phyloP scores from a whole-genome alignment of 176 grass and related monocot genomes.

The Rhynchospora tenuis region DNA sequence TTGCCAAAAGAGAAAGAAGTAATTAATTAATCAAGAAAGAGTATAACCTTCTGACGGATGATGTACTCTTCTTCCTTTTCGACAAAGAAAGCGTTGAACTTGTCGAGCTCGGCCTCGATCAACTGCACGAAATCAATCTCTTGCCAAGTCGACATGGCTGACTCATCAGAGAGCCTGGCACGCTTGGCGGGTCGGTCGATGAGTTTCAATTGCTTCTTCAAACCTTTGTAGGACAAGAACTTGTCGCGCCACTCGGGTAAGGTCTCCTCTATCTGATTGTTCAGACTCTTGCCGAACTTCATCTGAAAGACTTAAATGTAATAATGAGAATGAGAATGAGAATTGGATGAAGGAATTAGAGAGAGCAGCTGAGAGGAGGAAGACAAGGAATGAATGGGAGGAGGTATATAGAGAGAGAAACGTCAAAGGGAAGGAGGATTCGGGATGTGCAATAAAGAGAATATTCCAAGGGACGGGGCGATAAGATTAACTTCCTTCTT shows the following conservation, averaged over 20 bases:
- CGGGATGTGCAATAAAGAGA: too few species aligned
- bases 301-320: slow-evolving; percentile 12
- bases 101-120: slow-evolving; percentile 85
- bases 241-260: slow-evolving; percentile 97
- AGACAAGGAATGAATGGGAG: slow-evolving; percentile 39
- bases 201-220: slow-evolving; percentile 88
- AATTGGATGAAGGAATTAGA: slow-evolving; percentile 9
- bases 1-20: too few species aligned
- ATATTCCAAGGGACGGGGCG: too few species aligned
- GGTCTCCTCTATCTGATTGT: slow-evolving; percentile 92
- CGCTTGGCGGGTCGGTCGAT: slow-evolving; percentile 59
- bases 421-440: not conserved
- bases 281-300: slow-evolving; percentile 98
- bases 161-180: slow-evolving; percentile 22
- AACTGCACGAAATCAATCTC: slow-evolving; percentile 69
- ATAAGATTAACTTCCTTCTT: not conserved
- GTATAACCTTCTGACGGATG: slow-evolving; percentile 80
- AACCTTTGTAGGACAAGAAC: slow-evolving; percentile 95
- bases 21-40: not conserved
- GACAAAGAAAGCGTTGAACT: slow-evolving; percentile 86
- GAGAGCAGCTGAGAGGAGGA: not conserved
- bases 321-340: not conserved
- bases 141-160: slow-evolving; percentile 51
- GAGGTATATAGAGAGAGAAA: slow-evolving; percentile 19
- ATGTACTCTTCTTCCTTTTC: slow-evolving; percentile 98